Conservation (phyloP, 2,329 filamentous ascomycete species). For the Talaromyces sp. region DNA sequence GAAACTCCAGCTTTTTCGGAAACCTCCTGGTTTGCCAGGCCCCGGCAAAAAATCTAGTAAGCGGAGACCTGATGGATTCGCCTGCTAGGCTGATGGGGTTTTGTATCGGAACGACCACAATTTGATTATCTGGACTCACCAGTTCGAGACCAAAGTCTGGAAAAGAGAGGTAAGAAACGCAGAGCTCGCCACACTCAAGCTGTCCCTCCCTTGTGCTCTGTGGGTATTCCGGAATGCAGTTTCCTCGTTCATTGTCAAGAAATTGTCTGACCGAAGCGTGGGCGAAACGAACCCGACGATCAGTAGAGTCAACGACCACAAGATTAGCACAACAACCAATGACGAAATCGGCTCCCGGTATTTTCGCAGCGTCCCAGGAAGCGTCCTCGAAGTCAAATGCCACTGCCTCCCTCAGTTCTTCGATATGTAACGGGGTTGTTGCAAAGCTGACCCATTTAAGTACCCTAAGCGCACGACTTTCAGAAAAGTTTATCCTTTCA, state of each 20-base stretch:
- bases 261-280: constrained; percentile 19
- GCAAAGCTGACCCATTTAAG: constrained; percentile 19
- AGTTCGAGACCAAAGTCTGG: constrained; percentile 15
- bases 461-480: constrained; percentile 9
- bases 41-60: constrained; percentile 1
- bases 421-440: constrained; percentile 15
- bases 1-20: not conserved
- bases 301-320: constrained; percentile 13
- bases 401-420: constrained; percentile 17
- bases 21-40: not conserved
- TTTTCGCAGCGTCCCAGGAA: constrained; percentile 13
- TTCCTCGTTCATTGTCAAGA: constrained; percentile 9
- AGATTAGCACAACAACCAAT: constrained; percentile 19
- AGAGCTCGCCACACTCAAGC: constrained; percentile 17
- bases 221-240: constrained; percentile 5
- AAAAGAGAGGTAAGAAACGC: constrained; percentile 18
- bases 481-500: constrained; percentile 11
- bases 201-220: constrained; percentile 7
- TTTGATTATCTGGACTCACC: not conserved
- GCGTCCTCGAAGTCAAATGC: constrained; percentile 14
- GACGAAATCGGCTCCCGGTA: constrained; percentile 14
- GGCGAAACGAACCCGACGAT: constrained; percentile 17
- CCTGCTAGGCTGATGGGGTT: not conserved
- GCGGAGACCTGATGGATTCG: not conserved
- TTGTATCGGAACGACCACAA: not conserved